Evolutionary conservation across 352 stramenopile genomes (phyloP).

Genomic region (Phytophthora crassamura): DNA sequence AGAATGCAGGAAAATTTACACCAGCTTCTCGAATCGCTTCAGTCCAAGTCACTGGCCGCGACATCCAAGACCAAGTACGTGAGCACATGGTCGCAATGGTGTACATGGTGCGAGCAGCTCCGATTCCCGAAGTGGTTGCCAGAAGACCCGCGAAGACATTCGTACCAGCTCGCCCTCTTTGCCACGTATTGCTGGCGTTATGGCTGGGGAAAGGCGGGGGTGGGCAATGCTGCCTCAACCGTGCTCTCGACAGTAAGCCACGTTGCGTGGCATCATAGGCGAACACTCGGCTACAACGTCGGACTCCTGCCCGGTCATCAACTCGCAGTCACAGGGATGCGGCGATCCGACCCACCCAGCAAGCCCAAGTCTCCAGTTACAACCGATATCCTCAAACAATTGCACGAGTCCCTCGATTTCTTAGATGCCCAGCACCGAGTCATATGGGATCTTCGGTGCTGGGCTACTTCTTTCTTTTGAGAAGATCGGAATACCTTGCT

Average conservation of each 20-base stretch:
- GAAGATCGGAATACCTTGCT: constrained; percentile 1
- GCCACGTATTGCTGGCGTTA: constrained; percentile 4
- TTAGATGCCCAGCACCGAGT: neutral
- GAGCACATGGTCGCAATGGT: too few relatives aligned
- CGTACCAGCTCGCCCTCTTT: neutral
- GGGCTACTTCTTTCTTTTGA: constrained; percentile 10
- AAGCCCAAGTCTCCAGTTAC: neutral
- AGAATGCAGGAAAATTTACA: too few relatives aligned
- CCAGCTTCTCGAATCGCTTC: too few relatives aligned
- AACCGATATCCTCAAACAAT: neutral
- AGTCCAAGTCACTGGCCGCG: too few relatives aligned
- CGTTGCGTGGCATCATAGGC: neutral
- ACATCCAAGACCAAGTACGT: too few relatives aligned
- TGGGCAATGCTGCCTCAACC: constrained; percentile 5
- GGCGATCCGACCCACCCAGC: neutral
- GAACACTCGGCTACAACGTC: neutral
- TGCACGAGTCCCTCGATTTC: constrained; percentile 5
- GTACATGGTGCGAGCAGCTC: neutral
- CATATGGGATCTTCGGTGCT: neutral
- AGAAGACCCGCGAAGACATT: neutral
- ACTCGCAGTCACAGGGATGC: constrained; percentile 6
- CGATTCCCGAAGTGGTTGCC: neutral
- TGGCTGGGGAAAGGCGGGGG: neutral
- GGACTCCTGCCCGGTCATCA: neutral
- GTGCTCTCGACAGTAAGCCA: neutral